Evolutionary conservation across 106 monocot species (phyloP).

Genomic region (Dioscorea zingiberensis): DNA sequence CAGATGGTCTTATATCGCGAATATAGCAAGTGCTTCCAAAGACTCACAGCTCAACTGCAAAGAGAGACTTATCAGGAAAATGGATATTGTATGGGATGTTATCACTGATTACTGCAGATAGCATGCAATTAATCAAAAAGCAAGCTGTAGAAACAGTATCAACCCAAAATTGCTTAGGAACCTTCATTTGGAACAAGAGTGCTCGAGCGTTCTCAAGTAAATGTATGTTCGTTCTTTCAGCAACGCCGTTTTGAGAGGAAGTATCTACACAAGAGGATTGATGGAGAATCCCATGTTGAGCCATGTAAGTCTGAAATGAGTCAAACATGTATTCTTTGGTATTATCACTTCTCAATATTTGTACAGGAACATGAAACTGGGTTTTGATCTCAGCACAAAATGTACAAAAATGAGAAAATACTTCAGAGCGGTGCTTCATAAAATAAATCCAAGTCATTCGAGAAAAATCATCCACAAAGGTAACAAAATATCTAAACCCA

Average conservation of each 20-base stretch:
- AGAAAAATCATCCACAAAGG: not conserved
- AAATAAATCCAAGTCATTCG: too few species aligned
- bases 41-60: too few species aligned
- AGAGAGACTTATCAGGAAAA: not conserved
- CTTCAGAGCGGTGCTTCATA: too few species aligned
- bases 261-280: not conserved
- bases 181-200: not conserved
- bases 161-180: not conserved
- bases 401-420: not conserved
- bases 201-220: not conserved
- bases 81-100: not conserved
- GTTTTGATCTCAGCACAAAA: not conserved
- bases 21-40: not conserved
- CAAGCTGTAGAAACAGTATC: not conserved
- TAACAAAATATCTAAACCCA: not conserved
- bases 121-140: not conserved
- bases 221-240: not conserved
- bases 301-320: too few species aligned
- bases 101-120: not conserved
- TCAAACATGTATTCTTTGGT: not conserved
- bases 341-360: not conserved
- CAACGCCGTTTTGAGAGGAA: not conserved
- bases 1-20: not conserved
- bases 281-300: not conserved
- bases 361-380: not conserved